phyloP scores from a whole-genome alignment of 768 basidiomycete species.

The Phaeotremella fagi region DNA sequence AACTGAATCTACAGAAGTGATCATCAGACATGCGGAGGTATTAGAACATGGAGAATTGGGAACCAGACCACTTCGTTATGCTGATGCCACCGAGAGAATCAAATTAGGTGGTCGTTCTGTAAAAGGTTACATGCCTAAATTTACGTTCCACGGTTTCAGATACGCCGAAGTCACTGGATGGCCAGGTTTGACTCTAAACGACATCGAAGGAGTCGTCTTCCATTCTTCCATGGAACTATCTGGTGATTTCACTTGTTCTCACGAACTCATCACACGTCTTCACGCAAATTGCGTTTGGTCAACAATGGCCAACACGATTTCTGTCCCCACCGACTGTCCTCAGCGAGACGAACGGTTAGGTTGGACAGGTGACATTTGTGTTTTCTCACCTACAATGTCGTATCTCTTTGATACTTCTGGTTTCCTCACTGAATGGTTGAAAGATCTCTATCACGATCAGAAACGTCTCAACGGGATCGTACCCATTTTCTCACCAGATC shows the following conservation, averaged over 20 bases:
- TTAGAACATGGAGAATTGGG: conserved; percentile 44
- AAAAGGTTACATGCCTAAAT: conserved; percentile 37
- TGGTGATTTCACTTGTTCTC: conserved; percentile 34
- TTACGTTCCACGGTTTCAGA: conserved; percentile 45
- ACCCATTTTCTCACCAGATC: conserved; percentile 32
- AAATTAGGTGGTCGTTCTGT: neutral
- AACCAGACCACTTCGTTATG: conserved; percentile 32
- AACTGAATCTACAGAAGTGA: conserved; percentile 8
- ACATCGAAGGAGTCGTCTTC: conserved; percentile 30
- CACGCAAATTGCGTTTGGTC: conserved; percentile 37
- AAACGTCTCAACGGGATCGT: conserved; percentile 18
- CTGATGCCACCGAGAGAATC: conserved; percentile 22
- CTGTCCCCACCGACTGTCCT: conserved; percentile 45
- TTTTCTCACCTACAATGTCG: conserved; percentile 38
- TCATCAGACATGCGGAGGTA: conserved; percentile 40
- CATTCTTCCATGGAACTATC: conserved; percentile 28
- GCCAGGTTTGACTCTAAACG: conserved; percentile 1
- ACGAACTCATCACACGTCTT: conserved; percentile 27
- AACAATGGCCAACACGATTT: conserved; percentile 32
- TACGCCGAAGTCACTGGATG: conserved; percentile 31
- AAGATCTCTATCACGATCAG: conserved; percentile 36
- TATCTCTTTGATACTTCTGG: conserved; percentile 34
- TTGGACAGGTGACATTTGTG: conserved; percentile 46
- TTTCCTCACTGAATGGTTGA: conserved; percentile 35
- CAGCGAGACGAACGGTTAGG: conserved; percentile 46